These are phyloP conservation scores for Fomitopsis schrenkii DNA, from an alignment of 1,284 basidiomycete genomes.

Conservation along the genomic window DNA sequence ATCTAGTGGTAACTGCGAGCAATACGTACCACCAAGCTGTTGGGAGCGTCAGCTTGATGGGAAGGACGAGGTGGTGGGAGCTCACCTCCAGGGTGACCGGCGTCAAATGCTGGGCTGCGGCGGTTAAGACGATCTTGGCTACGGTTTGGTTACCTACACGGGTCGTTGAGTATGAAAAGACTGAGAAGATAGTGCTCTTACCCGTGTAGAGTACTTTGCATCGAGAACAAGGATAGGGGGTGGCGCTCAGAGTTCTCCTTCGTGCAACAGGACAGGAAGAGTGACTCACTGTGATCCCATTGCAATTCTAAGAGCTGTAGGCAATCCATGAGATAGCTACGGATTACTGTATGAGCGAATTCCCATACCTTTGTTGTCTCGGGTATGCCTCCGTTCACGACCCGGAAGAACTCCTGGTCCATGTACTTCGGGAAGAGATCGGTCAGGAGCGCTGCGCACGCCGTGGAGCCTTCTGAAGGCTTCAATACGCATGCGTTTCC, in stretches of 20 bases:
- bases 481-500: slow-evolving; percentile 75
- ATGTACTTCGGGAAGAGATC: slow-evolving; percentile 81
- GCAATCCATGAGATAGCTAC: neutral
- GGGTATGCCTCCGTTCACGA: slow-evolving; percentile 73
- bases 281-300: slow-evolving; percentile 77
- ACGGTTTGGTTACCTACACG: slow-evolving; percentile 32
- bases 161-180: no score
- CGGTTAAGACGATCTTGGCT: slow-evolving; percentile 71
- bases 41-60: neutral
- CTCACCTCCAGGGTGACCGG: slow-evolving; percentile 39
- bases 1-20: no score
- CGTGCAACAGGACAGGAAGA: no score
- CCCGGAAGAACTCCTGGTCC: slow-evolving; percentile 62
- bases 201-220: slow-evolving; percentile 55
- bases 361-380: slow-evolving; percentile 62
- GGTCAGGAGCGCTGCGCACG: slow-evolving; percentile 62
- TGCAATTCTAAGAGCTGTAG: slow-evolving; percentile 64
- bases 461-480: slow-evolving; percentile 71
- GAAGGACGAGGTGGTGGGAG: neutral
- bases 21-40: slow-evolving; percentile 2
- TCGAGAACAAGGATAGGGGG: neutral
- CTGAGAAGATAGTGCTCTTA: slow-evolving; percentile 30
- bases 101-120: slow-evolving; percentile 82
- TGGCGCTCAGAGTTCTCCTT: neutral
- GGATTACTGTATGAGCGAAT: neutral